Evolutionary conservation across 257 asterid genomes (phyloP), one percentile per base, ranked within the genome.

Genomic region (Nemophila menziesii): DNA sequence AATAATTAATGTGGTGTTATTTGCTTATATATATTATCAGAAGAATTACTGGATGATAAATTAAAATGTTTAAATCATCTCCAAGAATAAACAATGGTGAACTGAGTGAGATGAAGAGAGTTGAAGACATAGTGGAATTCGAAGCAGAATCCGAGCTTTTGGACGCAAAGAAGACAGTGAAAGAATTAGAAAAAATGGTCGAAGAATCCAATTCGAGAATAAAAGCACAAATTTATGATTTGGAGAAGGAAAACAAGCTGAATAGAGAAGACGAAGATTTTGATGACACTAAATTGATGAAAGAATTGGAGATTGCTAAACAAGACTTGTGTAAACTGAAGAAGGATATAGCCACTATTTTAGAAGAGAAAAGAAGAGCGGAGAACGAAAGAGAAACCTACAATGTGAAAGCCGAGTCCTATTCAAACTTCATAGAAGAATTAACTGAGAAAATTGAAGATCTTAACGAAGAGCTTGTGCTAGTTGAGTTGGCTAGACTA

Each of bases 401-500:
- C n/a, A 5, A 53, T 29, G 66, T 39, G 26, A 73, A 63, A 64
- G 46, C 52, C 20, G 48, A 46, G 43, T 36, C 73, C 43, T 42
- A 22, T 40, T 26, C 62, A 45, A 63, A 67, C 44, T 56, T 68
- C 2, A 57, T 70, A 11, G 74, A 64, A 24, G 48, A 56, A 11
- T 80, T 87, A 15, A 52, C 49, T 46, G 46, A 55, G 59, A 74
- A 75, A 65, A 74, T 84, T 8, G 94, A 78, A 55, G 79, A 72
- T 49, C 54, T 71, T 26, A 65, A 72, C 5, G 95, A 84, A 72
- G 93, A 89, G 65, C 80, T 73, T 39, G 82, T 89, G 48, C 69
- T 84, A 43, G 93, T 78, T 41, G 98, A 89, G 77, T 55, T 89
- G 69, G 98, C 98, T 12, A 66, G 82, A 54, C 72, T 89, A 9